Percentiles rank a stretch among this genome's conserved stretches.
These are phyloP conservation scores for Parmelia sp. DNA, from an alignment of 495 filamentous ascomycete species.

Conservation along the genomic window DNA sequence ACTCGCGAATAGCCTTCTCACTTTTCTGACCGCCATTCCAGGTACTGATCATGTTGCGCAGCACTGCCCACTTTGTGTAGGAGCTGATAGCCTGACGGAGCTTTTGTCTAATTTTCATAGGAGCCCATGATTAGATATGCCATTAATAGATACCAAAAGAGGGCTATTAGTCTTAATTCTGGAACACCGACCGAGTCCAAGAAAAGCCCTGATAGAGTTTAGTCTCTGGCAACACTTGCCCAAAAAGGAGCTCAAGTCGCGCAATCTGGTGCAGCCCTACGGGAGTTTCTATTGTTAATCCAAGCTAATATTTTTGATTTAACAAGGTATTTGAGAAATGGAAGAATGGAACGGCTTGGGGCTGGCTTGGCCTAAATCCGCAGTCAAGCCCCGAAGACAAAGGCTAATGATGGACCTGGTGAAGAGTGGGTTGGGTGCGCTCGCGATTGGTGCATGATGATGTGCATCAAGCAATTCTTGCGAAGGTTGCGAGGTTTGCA, in stretches of 20 bases:
- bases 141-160: constrained; percentile 12
- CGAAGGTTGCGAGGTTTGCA: too few species aligned
- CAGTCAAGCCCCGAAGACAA: constrained; percentile 14
- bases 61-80: constrained; percentile 15
- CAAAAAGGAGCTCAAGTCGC: constrained; percentile 1
- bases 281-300: constrained; percentile 17
- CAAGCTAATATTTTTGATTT: constrained; percentile 14
- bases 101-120: background rate
- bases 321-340: background rate
- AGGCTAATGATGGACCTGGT: constrained; percentile 1
- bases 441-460: constrained; percentile 9
- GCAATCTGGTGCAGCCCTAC: constrained; percentile 12
- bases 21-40: constrained; percentile 21
- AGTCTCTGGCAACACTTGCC: background rate
- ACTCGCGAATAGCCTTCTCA: constrained; percentile 15
- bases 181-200: background rate
- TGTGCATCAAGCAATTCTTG: constrained; percentile 12
- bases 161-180: constrained; percentile 2
- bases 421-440: background rate
- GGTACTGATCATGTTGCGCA: constrained; percentile 10
- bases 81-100: background rate
- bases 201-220: background rate
- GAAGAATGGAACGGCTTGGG: constrained; percentile 4
- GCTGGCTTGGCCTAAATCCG: constrained; percentile 14
- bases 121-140: constrained; percentile 16